Conservation (phyloP, 495 filamentous ascomycete genomes). For the Penicillium arizonense region DNA sequence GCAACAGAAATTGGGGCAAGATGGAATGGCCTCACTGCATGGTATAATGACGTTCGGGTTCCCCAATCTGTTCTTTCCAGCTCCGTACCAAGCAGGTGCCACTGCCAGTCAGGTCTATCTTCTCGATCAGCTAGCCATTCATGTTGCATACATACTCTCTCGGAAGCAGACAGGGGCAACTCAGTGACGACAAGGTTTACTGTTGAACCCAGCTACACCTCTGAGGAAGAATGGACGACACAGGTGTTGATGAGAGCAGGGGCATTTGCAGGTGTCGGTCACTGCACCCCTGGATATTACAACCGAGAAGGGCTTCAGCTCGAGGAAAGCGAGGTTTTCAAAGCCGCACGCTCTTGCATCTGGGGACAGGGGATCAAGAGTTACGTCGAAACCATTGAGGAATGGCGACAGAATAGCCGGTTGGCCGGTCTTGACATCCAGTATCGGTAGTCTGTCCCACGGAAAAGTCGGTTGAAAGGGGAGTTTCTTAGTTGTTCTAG, state of each 20-base stretch:
- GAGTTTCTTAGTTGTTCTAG: no score
- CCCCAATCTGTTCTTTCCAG: conserved; percentile 53
- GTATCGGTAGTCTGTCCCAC: neutral
- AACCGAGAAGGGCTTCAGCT: conserved; percentile 44
- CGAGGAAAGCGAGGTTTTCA: neutral
- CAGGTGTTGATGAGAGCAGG: conserved; percentile 38
- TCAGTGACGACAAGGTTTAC: conserved; percentile 1
- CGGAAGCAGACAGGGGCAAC: conserved; percentile 26
- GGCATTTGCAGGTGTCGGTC: conserved; percentile 32
- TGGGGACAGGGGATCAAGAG: conserved; percentile 20
- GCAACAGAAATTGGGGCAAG: conserved; percentile 38
- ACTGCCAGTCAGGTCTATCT: conserved; percentile 38
- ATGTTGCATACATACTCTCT: conserved; percentile 50
- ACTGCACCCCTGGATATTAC: conserved; percentile 59
- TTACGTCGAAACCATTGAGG: conserved; percentile 8
- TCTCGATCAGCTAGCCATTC: conserved; percentile 35
- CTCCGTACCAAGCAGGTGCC: conserved; percentile 33
- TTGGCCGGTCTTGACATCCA: conserved; percentile 3
- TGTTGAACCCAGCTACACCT: conserved; percentile 41
- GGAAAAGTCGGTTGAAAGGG: no score
- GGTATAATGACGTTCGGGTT: conserved; percentile 43
- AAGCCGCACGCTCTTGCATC: neutral
- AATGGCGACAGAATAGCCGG: neutral
- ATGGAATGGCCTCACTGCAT: conserved; percentile 42
- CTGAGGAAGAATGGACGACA: conserved; percentile 47